Conservation (phyloP, 129 eudicot genomes). For the Gnaphalium uliginosum region DNA sequence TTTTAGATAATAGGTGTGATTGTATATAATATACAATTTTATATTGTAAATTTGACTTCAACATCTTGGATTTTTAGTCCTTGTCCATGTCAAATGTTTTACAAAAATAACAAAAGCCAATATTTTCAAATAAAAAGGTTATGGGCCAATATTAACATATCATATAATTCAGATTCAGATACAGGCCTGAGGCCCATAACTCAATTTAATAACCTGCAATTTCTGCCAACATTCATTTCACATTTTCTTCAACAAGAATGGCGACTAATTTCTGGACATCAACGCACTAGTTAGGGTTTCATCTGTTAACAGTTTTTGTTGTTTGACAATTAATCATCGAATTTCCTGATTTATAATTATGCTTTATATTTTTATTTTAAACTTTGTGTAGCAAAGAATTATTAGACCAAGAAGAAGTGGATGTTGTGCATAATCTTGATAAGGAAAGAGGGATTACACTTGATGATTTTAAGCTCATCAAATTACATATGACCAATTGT, state of each 20-base stretch:
- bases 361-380: background rate
- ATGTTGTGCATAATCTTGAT: conserved; percentile 76
- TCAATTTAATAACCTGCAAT: conserved; percentile 29
- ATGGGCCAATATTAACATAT: conserved; percentile 16
- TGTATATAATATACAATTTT: no score
- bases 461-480: conserved; percentile 93
- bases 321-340: background rate
- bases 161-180: background rate
- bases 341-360: background rate
- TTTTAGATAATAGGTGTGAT: no score
- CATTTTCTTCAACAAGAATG: conserved; percentile 43
- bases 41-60: no score
- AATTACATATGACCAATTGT: conserved; percentile 87
- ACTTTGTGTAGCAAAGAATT: conserved; percentile 57
- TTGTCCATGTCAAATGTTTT: no score
- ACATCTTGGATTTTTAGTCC: no score
- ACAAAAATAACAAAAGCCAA: background rate
- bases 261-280: conserved; percentile 99
- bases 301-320: background rate
- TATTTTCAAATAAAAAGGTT: background rate
- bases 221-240: conserved; percentile 16
- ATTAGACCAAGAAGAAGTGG: conserved; percentile 86
- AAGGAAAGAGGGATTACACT: conserved; percentile 82
- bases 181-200: conserved; percentile 24
- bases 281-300: conserved; percentile 65